Evolutionary conservation across 163 green algal species (phyloP), one percentile per base, ranked within the genome.

Genomic region (Prototheca wickerhamii): DNA sequence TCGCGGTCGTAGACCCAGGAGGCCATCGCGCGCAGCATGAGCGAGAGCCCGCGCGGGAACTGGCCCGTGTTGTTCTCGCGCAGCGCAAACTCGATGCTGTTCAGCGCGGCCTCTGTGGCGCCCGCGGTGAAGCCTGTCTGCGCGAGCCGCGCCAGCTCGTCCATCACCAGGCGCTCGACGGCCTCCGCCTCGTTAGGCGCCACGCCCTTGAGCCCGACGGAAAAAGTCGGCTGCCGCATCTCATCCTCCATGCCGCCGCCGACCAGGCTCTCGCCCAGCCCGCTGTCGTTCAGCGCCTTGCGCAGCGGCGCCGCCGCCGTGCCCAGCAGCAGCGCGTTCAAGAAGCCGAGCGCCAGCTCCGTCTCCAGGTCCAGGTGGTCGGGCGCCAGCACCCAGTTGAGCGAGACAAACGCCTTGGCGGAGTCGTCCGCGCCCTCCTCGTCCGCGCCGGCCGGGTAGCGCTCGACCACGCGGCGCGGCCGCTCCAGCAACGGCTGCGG

Each of bases 1-100:
- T 98, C 90, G 12, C 80, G 73, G 71, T 94, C 90, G 64, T 99
- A 99, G 72, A 98, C 89, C 93, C 93, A 98, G 28, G 80, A 81
- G 57, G 76, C 73, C 78, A 96, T 85, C 32, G 88, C 85, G 43
- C 89, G 82, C 65, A 98, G 84, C 93, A 99, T 99, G 51, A 98
- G 84, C 25, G 77, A 87, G 5, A 99, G 83, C 3, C 93, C 93
- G 29, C 93, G 83, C 12, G 93, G 93, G 83, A 98, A 98, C 61
- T 74, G 76, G 60, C 92, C 93, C 2, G 93, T 99, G 85, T 99
- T 99, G 87, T 99, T 99, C 80, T 99, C 92, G 20, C 93, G 83
- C 61, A 99, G 79, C 58, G 66, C 78, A 76, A 99, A 99, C 81
- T 99, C 93, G 64, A 96, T 97, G 33, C 86, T 95, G 87, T 99